These are phyloP conservation scores for Inosperma sp. DNA, from an alignment of 768 basidiomycete genomes.

Conservation along the genomic window DNA sequence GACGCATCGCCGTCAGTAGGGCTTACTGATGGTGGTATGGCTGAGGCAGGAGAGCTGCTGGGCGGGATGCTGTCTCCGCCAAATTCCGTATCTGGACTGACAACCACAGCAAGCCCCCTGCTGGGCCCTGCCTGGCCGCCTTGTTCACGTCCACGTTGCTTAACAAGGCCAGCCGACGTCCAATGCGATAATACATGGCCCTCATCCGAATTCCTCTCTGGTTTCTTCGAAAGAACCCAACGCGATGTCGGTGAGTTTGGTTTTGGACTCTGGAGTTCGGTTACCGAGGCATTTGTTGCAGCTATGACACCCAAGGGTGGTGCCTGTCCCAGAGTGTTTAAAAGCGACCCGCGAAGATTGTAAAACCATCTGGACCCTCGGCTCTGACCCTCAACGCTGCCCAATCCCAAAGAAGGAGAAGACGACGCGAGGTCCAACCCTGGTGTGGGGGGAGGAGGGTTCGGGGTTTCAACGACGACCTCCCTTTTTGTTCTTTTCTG, in stretches of 20 bases:
- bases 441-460: not conserved
- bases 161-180: not conserved
- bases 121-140: no score
- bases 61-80: no score
- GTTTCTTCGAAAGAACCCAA: conserved; percentile 1
- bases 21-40: not conserved
- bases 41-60: not conserved
- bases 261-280: not conserved
- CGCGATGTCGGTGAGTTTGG: not conserved
- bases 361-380: not conserved
- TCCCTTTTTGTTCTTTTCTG: not conserved
- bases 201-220: not conserved
- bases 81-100: no score
- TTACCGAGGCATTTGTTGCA: not conserved
- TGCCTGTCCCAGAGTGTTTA: not conserved
- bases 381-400: not conserved
- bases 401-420: not conserved
- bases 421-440: conserved; percentile 1
- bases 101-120: no score
- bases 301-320: conserved; percentile 3
- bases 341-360: not conserved
- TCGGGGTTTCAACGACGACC: not conserved
- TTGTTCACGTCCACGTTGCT: no score
- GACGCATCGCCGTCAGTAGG: conserved; percentile 5
- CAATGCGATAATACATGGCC: not conserved